Percentiles rank a stretch among this genome's conserved stretches.
These are phyloP conservation scores for Allium cepa DNA, from an alignment of 106 monocot genomes.

Conservation along the genomic window DNA sequence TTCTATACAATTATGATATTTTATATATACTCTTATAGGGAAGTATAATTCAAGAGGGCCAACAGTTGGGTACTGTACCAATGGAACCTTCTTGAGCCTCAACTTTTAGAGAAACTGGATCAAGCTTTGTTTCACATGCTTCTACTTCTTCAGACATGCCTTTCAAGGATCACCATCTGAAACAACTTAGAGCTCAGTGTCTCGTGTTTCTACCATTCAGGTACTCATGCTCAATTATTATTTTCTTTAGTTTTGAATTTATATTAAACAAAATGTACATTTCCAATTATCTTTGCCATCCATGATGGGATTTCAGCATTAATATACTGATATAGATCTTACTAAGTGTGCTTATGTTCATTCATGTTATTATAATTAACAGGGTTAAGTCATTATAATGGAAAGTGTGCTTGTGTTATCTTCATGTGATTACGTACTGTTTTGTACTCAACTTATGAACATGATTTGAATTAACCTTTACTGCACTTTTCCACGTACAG, in stretches of 20 bases:
- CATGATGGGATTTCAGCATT: too few species aligned
- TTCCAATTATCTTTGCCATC: too few species aligned
- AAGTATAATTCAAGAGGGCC: conserved; percentile 26
- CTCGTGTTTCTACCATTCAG: conserved; percentile 99
- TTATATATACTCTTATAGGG: conserved; percentile 21
- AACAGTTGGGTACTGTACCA: conserved; percentile 20
- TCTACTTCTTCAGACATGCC: conserved; percentile 48
- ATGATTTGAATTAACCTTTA: neutral
- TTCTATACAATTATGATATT: conserved; percentile 1
- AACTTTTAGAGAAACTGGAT: conserved; percentile 11
- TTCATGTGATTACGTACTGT: too few species aligned
- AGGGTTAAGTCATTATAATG: too few species aligned
- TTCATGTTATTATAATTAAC: too few species aligned
- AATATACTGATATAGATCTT: too few species aligned
- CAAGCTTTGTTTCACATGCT: conserved; percentile 2
- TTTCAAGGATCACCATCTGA: conserved; percentile 93
- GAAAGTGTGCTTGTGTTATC: too few species aligned
- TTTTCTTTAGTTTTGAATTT: too few species aligned
- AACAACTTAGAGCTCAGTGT: conserved; percentile 98
- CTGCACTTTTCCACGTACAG: conserved; percentile 25
- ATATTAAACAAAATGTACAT: too few species aligned
- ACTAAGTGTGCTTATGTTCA: too few species aligned
- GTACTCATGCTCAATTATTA: conserved; percentile 3
- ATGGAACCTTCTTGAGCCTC: conserved; percentile 15
- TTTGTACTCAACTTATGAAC: too few species aligned